Evolutionary conservation across 2,329 filamentous ascomycete genomes (phyloP).

Genomic region (Tolypocladium capitatum): DNA sequence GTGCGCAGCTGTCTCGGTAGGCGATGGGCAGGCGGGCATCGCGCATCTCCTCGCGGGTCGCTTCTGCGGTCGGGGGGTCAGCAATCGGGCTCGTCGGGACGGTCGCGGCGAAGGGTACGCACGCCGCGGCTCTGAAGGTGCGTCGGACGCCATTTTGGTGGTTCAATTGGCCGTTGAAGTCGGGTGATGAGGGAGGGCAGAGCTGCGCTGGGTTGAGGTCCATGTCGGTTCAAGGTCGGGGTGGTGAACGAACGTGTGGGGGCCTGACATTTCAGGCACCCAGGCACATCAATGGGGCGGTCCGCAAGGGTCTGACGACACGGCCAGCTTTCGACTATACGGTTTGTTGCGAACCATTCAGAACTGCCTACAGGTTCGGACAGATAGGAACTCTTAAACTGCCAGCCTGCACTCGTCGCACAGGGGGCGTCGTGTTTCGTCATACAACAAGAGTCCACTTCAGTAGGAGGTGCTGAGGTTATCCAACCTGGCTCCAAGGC

Average conservation of each 20-base stretch:
- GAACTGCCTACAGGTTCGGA: too few relatives aligned
- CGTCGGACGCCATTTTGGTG: slow-evolving; percentile 23
- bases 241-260: slow-evolving; percentile 5
- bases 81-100: not conserved
- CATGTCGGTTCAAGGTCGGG: slow-evolving; percentile 17
- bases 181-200: slow-evolving; percentile 11
- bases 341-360: too few relatives aligned
- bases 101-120: slow-evolving; percentile 7
- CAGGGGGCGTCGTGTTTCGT: too few relatives aligned
- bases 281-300: slow-evolving; percentile 6
- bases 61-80: slow-evolving; percentile 34
- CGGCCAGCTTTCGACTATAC: not conserved
- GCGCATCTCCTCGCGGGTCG: slow-evolving; percentile 85
- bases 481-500: too few relatives aligned
- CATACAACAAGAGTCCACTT: too few relatives aligned
- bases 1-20: slow-evolving; percentile 92
- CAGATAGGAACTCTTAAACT: too few relatives aligned
- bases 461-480: too few relatives aligned
- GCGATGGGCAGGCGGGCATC: slow-evolving; percentile 75
- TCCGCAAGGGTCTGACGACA: not conserved
- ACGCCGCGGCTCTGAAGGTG: slow-evolving; percentile 23
- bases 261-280: slow-evolving; percentile 15
- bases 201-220: slow-evolving; percentile 14
- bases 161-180: slow-evolving; percentile 21
- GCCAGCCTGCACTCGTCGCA: too few relatives aligned